Percentiles rank a stretch among this genome's conserved stretches.
These are phyloP conservation scores for Nakazawaea wyomingensis DNA, from an alignment of 805 yeast species.

Conservation along the genomic window DNA sequence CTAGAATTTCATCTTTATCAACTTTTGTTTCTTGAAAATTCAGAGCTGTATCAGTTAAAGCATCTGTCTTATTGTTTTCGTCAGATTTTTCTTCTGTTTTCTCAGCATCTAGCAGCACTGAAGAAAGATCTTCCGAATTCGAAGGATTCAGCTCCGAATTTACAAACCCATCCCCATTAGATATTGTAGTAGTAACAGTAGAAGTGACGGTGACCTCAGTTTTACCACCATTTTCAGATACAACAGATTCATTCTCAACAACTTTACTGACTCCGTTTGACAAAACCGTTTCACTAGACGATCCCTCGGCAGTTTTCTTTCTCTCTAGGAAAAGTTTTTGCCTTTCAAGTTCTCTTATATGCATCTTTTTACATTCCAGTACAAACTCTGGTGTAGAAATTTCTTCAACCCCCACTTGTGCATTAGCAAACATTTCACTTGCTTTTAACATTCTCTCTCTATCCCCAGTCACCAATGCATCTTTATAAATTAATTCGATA, in stretches of 20 bases:
- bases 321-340: constrained; percentile 34
- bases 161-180: neutral
- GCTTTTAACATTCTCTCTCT: constrained; percentile 79
- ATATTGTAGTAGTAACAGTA: neutral
- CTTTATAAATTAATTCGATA: constrained; percentile 76
- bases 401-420: constrained; percentile 93
- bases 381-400: constrained; percentile 67
- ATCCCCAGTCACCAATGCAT: constrained; percentile 69
- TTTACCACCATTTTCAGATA: constrained; percentile 1
- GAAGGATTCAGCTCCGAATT: too few relatives aligned
- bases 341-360: constrained; percentile 57
- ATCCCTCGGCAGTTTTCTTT: neutral
- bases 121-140: too few relatives aligned
- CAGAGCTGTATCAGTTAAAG: too few relatives aligned
- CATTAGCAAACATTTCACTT: constrained; percentile 93
- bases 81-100: too few relatives aligned
- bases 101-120: too few relatives aligned
- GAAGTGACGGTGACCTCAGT: neutral
- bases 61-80: too few relatives aligned
- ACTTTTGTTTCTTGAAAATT: constrained; percentile 8
- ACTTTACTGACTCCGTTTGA: constrained; percentile 1
- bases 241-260: constrained; percentile 2
- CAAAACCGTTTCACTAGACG: too few relatives aligned
- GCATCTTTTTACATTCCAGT: constrained; percentile 69
- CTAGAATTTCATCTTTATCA: constrained; percentile 18